Base-by-base conservation (phyloP, 768 basidiomycete genomes). In the Bullera alba region DNA sequence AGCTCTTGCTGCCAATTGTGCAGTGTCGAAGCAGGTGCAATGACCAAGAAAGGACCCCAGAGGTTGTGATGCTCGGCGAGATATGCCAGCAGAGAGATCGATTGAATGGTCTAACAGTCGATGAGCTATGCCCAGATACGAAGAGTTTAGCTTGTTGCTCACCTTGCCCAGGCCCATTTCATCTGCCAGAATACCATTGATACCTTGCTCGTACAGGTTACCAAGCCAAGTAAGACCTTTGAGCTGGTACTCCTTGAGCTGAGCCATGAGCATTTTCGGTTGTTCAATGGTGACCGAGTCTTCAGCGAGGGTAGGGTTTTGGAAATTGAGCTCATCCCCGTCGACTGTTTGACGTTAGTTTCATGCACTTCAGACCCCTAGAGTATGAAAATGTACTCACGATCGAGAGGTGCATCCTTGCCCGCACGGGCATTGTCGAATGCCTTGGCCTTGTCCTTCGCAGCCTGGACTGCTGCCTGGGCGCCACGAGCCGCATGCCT, bases 1-100 rank as follows among this genome's bases (percentile, higher is more conserved):
- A 99, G 78, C 71, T 99, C 95, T 68, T 97, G 95, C 69, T 97
- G 93, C 95, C 95, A 99, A 66, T 97, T 97, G 73, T 97, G 93
- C 52, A 99, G 77, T 0, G 95, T 99, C 5, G 93, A 95, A 2
- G 90, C 86, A 5, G 95, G 95, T 1, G 95, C 90, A 34, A 99
- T 91, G 42, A 99, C 92, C 19, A 99, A 79, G 78, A 99, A 99
- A 12, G 95, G 95, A 0, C 95, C 95, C 95, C 95, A 99, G 51
- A 97, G 95, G 65, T 97, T 87, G 68, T 97, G 95, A 0, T 83
- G 83, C 75, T 99, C 95, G 1, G 93, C 92, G 15, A 99, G 82
- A 73, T 97, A 93, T 5, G 92, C 87, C 39, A 99, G 78, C 5
- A 99, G 74, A 14, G 95, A 93, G 41, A 99, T 97, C 0, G 92